phyloP scores from a whole-genome alignment of 179 eudicot species.

The Beta corolliflora region DNA sequence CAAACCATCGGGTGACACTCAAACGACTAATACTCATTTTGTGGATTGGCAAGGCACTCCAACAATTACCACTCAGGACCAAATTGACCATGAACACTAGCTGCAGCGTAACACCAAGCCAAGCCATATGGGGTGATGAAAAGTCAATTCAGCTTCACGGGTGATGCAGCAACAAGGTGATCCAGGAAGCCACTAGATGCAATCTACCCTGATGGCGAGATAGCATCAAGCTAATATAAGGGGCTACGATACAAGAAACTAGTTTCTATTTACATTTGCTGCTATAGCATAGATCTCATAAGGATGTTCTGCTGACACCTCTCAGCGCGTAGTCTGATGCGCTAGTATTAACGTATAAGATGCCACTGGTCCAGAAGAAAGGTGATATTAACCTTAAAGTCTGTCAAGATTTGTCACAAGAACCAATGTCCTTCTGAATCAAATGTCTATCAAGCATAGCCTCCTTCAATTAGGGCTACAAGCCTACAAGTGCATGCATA shows the following conservation, averaged over 20 bases:
- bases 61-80: no score
- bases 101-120: constrained; percentile 1
- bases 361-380: no score
- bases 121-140: neutral
- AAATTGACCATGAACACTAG: neutral
- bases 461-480: no score
- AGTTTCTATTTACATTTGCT: neutral
- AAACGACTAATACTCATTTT: neutral
- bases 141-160: neutral
- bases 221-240: neutral
- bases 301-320: no score
- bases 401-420: neutral
- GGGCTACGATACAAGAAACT: neutral
- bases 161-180: neutral
- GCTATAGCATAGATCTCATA: neutral
- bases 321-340: no score
- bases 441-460: neutral
- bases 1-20: neutral
- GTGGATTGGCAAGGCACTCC: neutral
- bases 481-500: neutral
- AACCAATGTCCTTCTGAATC: neutral
- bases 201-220: neutral
- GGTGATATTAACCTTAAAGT: neutral
- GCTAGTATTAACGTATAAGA: no score
- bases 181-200: neutral